Percentiles rank a stretch among this genome's conserved stretches.
These are phyloP conservation scores for Boletus sensibilis DNA, from an alignment of 768 basidiomycete species.

Conservation along the genomic window DNA sequence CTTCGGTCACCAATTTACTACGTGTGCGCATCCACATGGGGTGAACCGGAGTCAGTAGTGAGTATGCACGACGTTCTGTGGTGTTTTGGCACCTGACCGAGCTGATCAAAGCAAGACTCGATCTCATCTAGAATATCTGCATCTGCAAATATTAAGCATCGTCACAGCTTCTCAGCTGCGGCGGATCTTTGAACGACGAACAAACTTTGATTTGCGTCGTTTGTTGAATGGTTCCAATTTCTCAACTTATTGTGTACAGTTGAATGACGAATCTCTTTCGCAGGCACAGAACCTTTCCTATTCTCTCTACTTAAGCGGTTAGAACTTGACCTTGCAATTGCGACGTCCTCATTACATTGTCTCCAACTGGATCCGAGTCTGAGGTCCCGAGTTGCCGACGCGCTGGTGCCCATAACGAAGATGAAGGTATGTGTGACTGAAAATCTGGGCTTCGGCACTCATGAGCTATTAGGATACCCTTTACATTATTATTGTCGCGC, in stretches of 20 bases:
- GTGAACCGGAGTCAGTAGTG: constrained; percentile 95
- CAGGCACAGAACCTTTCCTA: constrained; percentile 83
- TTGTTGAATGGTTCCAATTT: constrained; percentile 56
- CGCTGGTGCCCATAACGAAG: constrained; percentile 76
- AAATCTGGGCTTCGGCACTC: neutral
- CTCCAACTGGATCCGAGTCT: constrained; percentile 68
- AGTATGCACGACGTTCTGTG: constrained; percentile 31
- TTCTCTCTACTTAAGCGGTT: constrained; percentile 66
- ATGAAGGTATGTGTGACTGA: constrained; percentile 57
- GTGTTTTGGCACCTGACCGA: constrained; percentile 25
- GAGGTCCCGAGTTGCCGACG: constrained; percentile 74
- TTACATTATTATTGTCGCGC: constrained; percentile 84
- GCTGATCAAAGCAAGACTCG: constrained; percentile 76
- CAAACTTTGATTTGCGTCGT: constrained; percentile 87
- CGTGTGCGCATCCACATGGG: constrained; percentile 88
- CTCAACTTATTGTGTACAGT: neutral
- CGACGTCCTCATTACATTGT: constrained; percentile 77
- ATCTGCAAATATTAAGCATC: constrained; percentile 89
- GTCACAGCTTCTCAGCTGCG: constrained; percentile 83
- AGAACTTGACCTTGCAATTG: constrained; percentile 79
- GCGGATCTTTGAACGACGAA: constrained; percentile 82
- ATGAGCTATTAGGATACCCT: constrained; percentile 67
- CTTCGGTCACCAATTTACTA: constrained; percentile 89
- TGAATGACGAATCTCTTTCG: neutral
- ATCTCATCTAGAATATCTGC: constrained; percentile 91